A percentile compares a stretch with the other conserved stretches of the same genome.
These are phyloP conservation scores for Leptographium wingfieldii DNA, from an alignment of 2,329 filamentous ascomycete genomes.

Conservation along the genomic window DNA sequence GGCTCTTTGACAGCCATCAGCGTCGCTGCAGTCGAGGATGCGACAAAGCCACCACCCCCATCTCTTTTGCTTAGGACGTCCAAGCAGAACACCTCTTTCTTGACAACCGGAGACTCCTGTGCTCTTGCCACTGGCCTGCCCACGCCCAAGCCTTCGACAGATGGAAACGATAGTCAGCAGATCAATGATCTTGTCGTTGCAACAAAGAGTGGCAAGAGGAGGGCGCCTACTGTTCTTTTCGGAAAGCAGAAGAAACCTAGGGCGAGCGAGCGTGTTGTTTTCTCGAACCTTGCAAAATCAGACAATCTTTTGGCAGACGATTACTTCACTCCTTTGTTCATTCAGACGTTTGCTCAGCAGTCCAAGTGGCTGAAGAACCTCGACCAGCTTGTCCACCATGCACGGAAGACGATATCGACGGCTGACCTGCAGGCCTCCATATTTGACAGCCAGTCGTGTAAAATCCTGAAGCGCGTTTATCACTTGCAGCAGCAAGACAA, in stretches of 20 bases:
- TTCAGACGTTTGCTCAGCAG: constrained; percentile 42
- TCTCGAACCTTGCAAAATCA: constrained; percentile 40
- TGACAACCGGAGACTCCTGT: not conserved
- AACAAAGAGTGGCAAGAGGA: constrained; percentile 6
- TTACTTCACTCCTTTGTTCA: constrained; percentile 51
- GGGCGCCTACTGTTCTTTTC: constrained; percentile 12
- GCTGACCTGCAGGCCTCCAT: constrained; percentile 72
- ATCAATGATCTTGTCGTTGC: constrained; percentile 3
- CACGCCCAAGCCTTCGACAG: constrained; percentile 9
- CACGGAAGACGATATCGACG: constrained; percentile 83
- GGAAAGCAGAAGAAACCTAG: constrained; percentile 34
- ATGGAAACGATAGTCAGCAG: constrained; percentile 5
- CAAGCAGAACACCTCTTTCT: not conserved
- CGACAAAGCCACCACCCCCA: not conserved
- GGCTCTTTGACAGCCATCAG: not conserved
- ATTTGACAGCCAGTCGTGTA: constrained; percentile 76
- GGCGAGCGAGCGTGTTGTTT: not conserved
- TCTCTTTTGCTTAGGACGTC: not conserved
- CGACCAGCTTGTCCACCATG: constrained; percentile 63
- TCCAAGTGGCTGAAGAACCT: constrained; percentile 49
- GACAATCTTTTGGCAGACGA: constrained; percentile 41
- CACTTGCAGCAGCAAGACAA: constrained; percentile 81
- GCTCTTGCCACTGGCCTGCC: constrained; percentile 4
- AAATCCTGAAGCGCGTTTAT: constrained; percentile 76
- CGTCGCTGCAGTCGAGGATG: not conserved